Evolutionary conservation across 176 grass and related monocot species (phyloP).

Genomic region (Cenchrus americanus): DNA sequence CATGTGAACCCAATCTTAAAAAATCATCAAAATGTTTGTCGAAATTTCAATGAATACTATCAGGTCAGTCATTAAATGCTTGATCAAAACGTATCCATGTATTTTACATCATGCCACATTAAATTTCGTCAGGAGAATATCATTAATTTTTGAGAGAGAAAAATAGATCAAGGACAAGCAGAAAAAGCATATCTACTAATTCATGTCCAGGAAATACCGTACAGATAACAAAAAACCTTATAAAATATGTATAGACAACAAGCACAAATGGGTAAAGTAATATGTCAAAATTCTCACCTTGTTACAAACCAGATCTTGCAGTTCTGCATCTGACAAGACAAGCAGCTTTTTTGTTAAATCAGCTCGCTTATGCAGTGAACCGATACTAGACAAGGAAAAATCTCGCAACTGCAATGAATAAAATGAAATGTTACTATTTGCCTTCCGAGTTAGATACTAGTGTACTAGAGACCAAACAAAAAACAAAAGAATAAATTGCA

Average conservation of each 20-base stretch:
- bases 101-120: constrained; percentile 6
- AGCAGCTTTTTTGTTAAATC: constrained; percentile 91
- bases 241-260: constrained; percentile 21
- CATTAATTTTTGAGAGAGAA: neutral
- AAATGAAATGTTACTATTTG: constrained; percentile 30
- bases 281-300: constrained; percentile 61
- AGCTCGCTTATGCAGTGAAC: constrained; percentile 90
- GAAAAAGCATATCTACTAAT: constrained; percentile 23
- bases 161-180: neutral
- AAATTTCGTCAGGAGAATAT: constrained; percentile 2
- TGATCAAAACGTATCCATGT: neutral
- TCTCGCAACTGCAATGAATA: constrained; percentile 63
- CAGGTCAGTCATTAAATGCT: neutral
- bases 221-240: constrained; percentile 37
- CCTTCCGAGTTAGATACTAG: neutral
- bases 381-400: constrained; percentile 87
- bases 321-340: constrained; percentile 78
- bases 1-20: neutral
- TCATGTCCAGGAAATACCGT: constrained; percentile 11
- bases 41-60: neutral
- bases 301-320: constrained; percentile 83
- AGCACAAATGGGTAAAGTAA: constrained; percentile 26
- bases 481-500: constrained; percentile 29
- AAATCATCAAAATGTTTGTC: neutral
- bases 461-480: constrained; percentile 21